phyloP scores from a whole-genome alignment of 257 asterid genomes.

The Fraxinus americana region DNA sequence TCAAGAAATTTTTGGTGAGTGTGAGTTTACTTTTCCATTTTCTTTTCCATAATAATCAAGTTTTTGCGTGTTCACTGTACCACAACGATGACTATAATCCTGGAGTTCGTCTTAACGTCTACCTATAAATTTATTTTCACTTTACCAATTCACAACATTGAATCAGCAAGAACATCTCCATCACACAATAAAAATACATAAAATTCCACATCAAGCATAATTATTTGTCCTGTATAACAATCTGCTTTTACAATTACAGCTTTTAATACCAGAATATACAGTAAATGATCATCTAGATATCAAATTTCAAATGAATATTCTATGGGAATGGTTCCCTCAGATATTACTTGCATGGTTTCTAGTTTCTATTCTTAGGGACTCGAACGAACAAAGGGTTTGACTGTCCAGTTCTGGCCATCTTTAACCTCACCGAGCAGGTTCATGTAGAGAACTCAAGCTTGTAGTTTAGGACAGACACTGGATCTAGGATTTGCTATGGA shows the following conservation, averaged over 20 bases:
- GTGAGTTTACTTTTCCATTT: no score
- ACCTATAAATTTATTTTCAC: no score
- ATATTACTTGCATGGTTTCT: background rate
- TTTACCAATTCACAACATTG: no score
- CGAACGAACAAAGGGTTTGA: background rate
- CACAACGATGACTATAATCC: no score
- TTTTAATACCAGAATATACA: background rate
- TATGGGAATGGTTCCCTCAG: background rate
- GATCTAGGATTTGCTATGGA: constrained; percentile 68
- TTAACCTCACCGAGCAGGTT: background rate
- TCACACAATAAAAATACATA: no score
- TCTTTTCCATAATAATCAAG: no score
- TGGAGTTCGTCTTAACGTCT: no score
- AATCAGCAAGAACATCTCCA: no score
- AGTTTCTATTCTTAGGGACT: background rate
- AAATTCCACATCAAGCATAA: no score
- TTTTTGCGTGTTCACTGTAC: background rate
- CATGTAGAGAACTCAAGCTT: constrained; percentile 32
- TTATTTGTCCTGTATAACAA: no score
- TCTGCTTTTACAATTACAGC: no score
- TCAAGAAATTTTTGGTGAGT: no score
- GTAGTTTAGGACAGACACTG: constrained; percentile 62
- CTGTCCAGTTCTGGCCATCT: background rate
- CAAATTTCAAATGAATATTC: background rate
- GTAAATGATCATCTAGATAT: background rate